Percentiles rank a stretch among this genome's conserved stretches.
phyloP scores from a whole-genome alignment of 257 asterid genomes.

The Petrea volubilis region DNA sequence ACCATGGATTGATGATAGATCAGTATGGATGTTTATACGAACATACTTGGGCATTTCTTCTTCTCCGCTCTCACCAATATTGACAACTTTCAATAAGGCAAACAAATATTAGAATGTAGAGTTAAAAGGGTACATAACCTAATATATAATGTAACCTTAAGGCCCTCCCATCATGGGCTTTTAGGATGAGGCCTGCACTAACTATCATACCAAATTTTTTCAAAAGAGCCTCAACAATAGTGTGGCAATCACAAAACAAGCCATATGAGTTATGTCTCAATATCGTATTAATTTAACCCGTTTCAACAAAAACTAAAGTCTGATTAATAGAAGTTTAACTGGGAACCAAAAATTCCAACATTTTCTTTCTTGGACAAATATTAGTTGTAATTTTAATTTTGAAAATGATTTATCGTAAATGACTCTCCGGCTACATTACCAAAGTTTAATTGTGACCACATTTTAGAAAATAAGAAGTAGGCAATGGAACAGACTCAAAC shows the following conservation, averaged over 20 bases:
- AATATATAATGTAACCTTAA: background rate
- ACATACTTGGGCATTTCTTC: too few relatives aligned
- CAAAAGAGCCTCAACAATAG: background rate
- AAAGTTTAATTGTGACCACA: background rate
- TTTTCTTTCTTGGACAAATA: background rate
- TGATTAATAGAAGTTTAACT: background rate
- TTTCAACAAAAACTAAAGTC: background rate
- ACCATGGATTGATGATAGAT: too few relatives aligned
- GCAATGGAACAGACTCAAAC: background rate
- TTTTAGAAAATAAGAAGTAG: too few relatives aligned
- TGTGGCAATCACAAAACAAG: background rate
- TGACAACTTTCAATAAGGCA: too few relatives aligned
- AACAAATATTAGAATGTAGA: background rate
- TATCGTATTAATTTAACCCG: background rate
- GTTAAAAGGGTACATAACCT: background rate
- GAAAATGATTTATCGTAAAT: background rate
- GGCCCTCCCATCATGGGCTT: background rate
- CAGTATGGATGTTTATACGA: too few relatives aligned
- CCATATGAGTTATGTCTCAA: background rate
- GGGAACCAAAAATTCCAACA: background rate
- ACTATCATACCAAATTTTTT: background rate
- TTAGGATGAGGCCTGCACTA: background rate
- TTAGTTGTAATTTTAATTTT: background rate
- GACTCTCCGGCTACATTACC: background rate
- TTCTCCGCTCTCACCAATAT: too few relatives aligned